Percentiles rank a stretch among this genome's conserved stretches.
These are phyloP conservation scores for Medakamo hakoo DNA, from an alignment of 139 green algal genomes.

Conservation along the genomic window DNA sequence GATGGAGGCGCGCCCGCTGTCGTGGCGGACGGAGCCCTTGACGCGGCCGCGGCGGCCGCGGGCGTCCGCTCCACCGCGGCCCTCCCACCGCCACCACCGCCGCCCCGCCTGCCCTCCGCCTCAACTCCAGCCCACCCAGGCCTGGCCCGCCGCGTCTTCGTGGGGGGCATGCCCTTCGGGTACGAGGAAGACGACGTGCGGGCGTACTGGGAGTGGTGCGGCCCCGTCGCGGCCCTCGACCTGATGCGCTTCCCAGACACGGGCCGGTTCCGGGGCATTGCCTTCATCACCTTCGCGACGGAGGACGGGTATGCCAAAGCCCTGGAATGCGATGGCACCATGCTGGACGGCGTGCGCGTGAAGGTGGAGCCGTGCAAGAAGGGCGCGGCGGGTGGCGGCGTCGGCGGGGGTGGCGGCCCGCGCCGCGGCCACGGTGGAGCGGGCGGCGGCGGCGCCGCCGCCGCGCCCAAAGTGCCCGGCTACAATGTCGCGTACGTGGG, in stretches of 20 bases:
- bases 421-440: not conserved
- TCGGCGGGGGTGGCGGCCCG: not conserved
- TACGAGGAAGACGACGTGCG: constrained; percentile 41
- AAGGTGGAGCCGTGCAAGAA: constrained; percentile 21
- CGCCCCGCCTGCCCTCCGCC: not conserved
- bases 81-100: not conserved
- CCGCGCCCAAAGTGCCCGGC: constrained; percentile 31
- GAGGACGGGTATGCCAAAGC: constrained; percentile 50
- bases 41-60: not conserved
- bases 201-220: constrained; percentile 75
- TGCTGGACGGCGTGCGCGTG: constrained; percentile 40
- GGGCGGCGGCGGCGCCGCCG: constrained; percentile 1
- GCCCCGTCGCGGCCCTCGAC: constrained; percentile 58
- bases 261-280: constrained; percentile 78
- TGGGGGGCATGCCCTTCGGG: constrained; percentile 80
- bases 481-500: constrained; percentile 65
- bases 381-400: not conserved
- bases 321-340: constrained; percentile 41
- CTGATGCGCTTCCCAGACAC: constrained; percentile 80
- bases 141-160: constrained; percentile 44
- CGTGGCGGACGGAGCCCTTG: too few species aligned
- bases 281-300: constrained; percentile 80
- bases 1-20: not conserved
- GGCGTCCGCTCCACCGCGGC: not conserved
- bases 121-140: not conserved